Base-by-base conservation (phyloP, 2,329 filamentous ascomycete genomes). In the Hysterium pulicare region DNA sequence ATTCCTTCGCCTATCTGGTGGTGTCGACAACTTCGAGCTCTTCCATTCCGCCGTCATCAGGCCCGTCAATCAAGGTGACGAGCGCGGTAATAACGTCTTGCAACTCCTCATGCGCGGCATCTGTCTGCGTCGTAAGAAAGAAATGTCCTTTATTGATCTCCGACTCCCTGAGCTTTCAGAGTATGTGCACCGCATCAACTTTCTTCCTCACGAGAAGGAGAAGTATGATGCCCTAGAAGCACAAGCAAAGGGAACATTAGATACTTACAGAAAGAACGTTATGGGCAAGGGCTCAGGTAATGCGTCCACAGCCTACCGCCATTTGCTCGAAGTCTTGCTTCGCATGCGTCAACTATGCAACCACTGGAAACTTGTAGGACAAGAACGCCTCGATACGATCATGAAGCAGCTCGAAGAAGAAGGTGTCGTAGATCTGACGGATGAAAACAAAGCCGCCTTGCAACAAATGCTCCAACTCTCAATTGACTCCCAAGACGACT, bases 271-370 rank as follows among this genome's bases (percentile, higher is more conserved):
- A 47, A 50, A 71, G 57, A 53, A 68, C 61, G 34, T 70, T 57
- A 50, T 49, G 54, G 57, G 64, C 49, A 61, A 64, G 68, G 69
- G 31, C 65, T 74, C 54, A 63, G n/a, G n/a, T n/a, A 58, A 61
- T 13, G 60, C 62, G 11, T 59, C 61, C 0, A 69, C 40, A 11
- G 73, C 79, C 2, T 94, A 93, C 59, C 82, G 85, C 7, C 79
- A 84, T 55, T 75, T 95, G 1, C 76, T 95, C 9, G 89, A 95
- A 65, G 79, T 90, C 13, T 75, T 95, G 4, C 78, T 95, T 5
- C 83, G 90, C 10, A 79, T 95, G 51, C 81, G 90, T 15, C 90
- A 95, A 68, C 79, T 86, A 62, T 95, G 90, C 67, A 90, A 91
- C 51, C 90, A 95, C 62, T 94, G 88, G 87, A 83, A 84, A 7